A percentile compares a stretch with the other conserved stretches of the same genome.
Conservation (phyloP, 164 flowering plant genomes). For the Magnolia officinalis region DNA sequence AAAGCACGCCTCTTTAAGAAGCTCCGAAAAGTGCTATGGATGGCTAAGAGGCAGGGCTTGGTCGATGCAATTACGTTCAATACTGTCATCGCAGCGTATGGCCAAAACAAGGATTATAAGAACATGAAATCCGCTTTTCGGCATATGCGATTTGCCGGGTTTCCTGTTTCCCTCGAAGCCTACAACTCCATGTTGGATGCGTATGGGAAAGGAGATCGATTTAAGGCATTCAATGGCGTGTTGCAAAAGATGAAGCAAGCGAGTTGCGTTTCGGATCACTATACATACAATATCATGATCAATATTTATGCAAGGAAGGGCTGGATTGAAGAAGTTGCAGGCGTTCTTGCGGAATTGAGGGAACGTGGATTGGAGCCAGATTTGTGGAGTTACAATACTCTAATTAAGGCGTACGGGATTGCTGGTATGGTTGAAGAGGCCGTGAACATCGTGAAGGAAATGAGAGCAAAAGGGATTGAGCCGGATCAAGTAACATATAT, state of each 20-base stretch:
- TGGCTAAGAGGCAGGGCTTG: constrained; percentile 61
- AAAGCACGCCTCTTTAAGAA: constrained; percentile 66
- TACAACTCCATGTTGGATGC: constrained; percentile 90
- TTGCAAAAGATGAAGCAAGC: constrained; percentile 64
- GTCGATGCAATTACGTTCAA: constrained; percentile 78
- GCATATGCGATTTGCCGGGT: constrained; percentile 71
- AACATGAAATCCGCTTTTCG: constrained; percentile 54
- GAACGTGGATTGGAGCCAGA: constrained; percentile 64
- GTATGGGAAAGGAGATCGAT: constrained; percentile 73
- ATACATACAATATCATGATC: constrained; percentile 80
- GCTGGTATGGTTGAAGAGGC: constrained; percentile 96
- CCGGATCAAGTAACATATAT: constrained; percentile 75
- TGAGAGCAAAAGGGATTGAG: constrained; percentile 69
- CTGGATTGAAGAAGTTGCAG: constrained; percentile 86
- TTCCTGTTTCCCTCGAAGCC: constrained; percentile 83
- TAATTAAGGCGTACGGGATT: constrained; percentile 92
- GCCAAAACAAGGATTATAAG: constrained; percentile 51
- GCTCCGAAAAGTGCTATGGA: constrained; percentile 55
- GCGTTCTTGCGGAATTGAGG: constrained; percentile 58
- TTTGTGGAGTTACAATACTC: constrained; percentile 83
- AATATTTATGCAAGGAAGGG: constrained; percentile 83
- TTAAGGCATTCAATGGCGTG: constrained; percentile 59
- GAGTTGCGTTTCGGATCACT: constrained; percentile 49
- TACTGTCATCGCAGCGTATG: constrained; percentile 88
- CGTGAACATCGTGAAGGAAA: constrained; percentile 64